Percentiles rank a stretch among this genome's conserved stretches.
Conservation (phyloP, 495 filamentous ascomycete species). For the Neurospora sp. region DNA sequence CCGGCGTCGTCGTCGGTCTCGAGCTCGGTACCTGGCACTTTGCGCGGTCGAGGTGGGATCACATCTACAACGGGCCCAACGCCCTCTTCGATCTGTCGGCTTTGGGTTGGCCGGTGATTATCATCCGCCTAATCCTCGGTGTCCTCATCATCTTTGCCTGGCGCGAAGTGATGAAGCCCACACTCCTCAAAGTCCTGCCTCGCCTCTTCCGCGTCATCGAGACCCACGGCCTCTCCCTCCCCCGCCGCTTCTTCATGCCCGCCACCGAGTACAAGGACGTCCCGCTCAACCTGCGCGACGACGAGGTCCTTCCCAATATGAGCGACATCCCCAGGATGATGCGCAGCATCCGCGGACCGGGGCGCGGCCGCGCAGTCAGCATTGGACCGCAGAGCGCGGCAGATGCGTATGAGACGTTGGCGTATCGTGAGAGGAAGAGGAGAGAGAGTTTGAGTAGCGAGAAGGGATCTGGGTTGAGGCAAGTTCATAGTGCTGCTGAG, state of each 20-base stretch:
- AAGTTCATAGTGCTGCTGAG: slow-evolving; percentile 10
- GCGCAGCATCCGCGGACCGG: slow-evolving; percentile 66
- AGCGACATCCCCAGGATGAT: slow-evolving; percentile 74
- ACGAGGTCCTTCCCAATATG: slow-evolving; percentile 78
- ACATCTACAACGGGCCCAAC: slow-evolving; percentile 39
- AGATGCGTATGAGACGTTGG: slow-evolving; percentile 90
- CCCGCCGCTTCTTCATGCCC: slow-evolving; percentile 78
- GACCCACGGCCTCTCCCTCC: slow-evolving; percentile 62
- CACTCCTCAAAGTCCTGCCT: slow-evolving; percentile 64
- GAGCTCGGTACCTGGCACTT: slow-evolving; percentile 77
- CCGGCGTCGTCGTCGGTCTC: slow-evolving; percentile 75
- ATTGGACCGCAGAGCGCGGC: slow-evolving; percentile 91
- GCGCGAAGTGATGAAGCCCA: slow-evolving; percentile 79
- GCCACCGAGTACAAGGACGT: slow-evolving; percentile 85
- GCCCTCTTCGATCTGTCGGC: slow-evolving; percentile 50
- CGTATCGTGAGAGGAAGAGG: slow-evolving; percentile 76
- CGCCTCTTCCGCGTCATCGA: slow-evolving; percentile 83
- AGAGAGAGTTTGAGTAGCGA: slow-evolving; percentile 54
- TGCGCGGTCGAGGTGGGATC: slow-evolving; percentile 45
- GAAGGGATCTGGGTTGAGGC: slow-evolving; percentile 5
- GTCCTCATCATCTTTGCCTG: slow-evolving; percentile 78
- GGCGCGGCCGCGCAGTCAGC: slow-evolving; percentile 69
- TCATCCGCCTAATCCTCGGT: slow-evolving; percentile 61
- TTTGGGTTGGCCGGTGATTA: slow-evolving; percentile 45
- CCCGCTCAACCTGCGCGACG: slow-evolving; percentile 63